Evolutionary conservation across 495 filamentous ascomycete genomes (phyloP), one percentile per base, ranked within the genome.

Genomic region (Aspergillus indologenus): DNA sequence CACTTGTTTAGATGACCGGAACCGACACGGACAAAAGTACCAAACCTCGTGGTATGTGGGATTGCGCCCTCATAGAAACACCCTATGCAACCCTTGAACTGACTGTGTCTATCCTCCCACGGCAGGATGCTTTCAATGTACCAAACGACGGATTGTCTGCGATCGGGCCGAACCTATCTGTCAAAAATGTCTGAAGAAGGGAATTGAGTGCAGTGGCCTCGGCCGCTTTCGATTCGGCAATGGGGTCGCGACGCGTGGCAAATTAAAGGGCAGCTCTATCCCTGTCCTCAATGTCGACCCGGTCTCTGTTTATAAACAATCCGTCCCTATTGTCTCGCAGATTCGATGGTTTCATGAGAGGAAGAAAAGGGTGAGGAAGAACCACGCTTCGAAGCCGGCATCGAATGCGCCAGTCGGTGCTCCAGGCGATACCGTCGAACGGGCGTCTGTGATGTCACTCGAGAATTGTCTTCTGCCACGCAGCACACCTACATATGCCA

Each of bases 61-160:
- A 14, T 5, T n/a, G 9, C 14, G 3, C 19, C 23, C 21, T 5
- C 3, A 19, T 29, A 7, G 17, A 0, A 15, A 40, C 24, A 1
- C 19, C 1, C 4, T 9, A 19, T 24, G 24, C n/a, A 14, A 51
- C 5, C 47, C 21, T 29, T 9, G 6, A 12, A 12, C 21, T 50
- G 12, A 23, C 17, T 29, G 1, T 22, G 21, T 22, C 5, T 31
- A 8, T 51, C 29, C 31, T 6, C 18, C n/a, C n/a, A n/a, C n/a
- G n/a, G 2, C 50, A 67, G 65, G 65, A 9, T 67, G 65, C 44
- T 62, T 62, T 29, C 62, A 67, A 58, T 67, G 65, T 47, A 58
- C 65, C 19, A 64, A 67, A 42, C 62, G 65, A n/a, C 62, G 65
- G 9, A 67, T 67, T 31, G 42, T 63, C 43, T 69, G 67, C 42